A percentile compares a stretch with the other conserved stretches of the same genome.
Conservation (phyloP, 306 rosid genomes). For the Macrotyloma uniflorum region DNA sequence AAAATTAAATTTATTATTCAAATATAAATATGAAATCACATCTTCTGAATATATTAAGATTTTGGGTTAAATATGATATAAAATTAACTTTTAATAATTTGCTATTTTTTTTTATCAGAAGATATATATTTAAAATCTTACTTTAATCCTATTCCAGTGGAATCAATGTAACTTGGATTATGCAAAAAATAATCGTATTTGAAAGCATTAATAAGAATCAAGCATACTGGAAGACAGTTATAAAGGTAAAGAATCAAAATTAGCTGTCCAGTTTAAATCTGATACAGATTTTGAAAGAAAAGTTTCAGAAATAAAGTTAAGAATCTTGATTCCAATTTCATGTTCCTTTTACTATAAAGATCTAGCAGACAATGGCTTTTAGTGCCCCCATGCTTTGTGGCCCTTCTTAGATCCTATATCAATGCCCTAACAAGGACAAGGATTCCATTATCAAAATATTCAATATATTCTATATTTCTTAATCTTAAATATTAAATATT, state of each 20-base stretch:
- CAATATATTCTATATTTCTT: background rate
- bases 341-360: background rate
- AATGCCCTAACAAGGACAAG: background rate
- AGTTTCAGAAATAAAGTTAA: background rate
- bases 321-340: slow-evolving; percentile 3
- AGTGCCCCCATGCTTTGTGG: background rate
- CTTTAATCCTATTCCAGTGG: no score
- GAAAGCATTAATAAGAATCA: background rate
- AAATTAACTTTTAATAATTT: no score
- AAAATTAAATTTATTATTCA: no score
- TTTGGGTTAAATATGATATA: no score
- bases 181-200: no score
- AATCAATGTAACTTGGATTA: no score
- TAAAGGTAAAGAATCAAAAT: background rate
- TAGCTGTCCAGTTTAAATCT: background rate
- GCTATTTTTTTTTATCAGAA: no score
- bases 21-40: no score
- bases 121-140: no score
- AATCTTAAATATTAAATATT: background rate
- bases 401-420: background rate
- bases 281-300: background rate
- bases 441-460: background rate
- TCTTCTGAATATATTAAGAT: no score
- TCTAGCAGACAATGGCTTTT: background rate
- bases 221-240: slow-evolving; percentile 28